phyloP scores from a whole-genome alignment of 805 yeast genomes.

The Sporopachydermia lactativora region DNA sequence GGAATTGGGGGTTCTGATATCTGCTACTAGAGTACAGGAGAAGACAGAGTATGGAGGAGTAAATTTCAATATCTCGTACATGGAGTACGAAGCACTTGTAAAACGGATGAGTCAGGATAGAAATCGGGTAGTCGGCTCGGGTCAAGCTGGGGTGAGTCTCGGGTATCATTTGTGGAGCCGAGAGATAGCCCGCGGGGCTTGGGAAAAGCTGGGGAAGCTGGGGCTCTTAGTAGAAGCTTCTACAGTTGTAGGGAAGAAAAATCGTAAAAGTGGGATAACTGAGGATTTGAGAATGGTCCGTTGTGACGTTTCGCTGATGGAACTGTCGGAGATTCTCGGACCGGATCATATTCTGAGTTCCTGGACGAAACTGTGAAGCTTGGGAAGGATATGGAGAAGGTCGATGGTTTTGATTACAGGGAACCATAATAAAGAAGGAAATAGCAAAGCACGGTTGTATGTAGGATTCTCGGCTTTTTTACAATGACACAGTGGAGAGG shows the following conservation, averaged over 20 bases:
- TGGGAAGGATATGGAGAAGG: conserved; percentile 14
- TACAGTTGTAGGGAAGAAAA: conserved; percentile 24
- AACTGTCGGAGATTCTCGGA: conserved; percentile 18
- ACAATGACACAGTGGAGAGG: too few relatives aligned
- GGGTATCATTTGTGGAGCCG: conserved; percentile 45
- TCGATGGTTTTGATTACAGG: too few relatives aligned
- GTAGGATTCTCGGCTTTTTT: too few relatives aligned
- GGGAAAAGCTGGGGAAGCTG: conserved; percentile 54
- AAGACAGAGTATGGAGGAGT: conserved; percentile 44
- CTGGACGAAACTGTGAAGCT: conserved; percentile 23
- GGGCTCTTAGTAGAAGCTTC: conserved; percentile 38
- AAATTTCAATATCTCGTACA: conserved; percentile 64
- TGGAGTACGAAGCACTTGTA: conserved; percentile 54
- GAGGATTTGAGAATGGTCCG: conserved; percentile 19
- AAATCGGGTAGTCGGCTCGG: conserved; percentile 20
- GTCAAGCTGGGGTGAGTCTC: conserved; percentile 14
- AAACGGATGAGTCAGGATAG: conserved; percentile 26
- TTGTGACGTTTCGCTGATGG: conserved; percentile 21
- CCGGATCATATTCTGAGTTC: conserved; percentile 24
- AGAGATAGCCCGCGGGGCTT: conserved; percentile 46
- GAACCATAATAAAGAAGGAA: too few relatives aligned
- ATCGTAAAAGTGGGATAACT: conserved; percentile 20
- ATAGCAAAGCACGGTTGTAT: too few relatives aligned
- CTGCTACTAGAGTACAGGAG: conserved; percentile 58
- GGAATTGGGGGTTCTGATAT: conserved; percentile 56